Evolutionary conservation across 179 eudicot species (phyloP), one percentile per base, ranked within the genome.

Genomic region (Beta macrorhiza): DNA sequence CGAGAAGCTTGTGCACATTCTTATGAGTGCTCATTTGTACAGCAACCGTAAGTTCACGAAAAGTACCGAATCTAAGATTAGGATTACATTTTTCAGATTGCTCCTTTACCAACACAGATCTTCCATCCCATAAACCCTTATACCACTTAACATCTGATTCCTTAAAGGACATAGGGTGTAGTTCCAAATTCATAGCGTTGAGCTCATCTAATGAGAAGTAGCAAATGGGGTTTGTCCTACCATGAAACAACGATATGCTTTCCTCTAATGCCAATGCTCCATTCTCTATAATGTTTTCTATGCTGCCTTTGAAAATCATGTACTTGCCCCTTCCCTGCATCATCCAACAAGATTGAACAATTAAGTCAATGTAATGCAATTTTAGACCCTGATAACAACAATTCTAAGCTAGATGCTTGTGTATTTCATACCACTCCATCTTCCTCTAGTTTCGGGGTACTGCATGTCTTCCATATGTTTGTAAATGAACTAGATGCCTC

Each of bases 111-210:
- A 74, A 55, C 25, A 74, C 63, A 29, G 8, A 56, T 2, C 42
- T 55, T 29, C 64, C 77, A 16, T 74, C 77, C 77, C 77, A 74
- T 13, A 74, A 74, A 53, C 77, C 77, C 55, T 56, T 74, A 45
- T 55, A 74, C 77, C 77, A 74, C 12, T 55, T 55, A 9, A 72
- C 75, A 65, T 65, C 69, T 12, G 15, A 4, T 65, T 65, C 69
- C 19, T 29, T 65, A 32, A 25, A 65, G 45, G 17, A 65, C 45
- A 65, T 65, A 5, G 19, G 0, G 14, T 67, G 77, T 55, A 22
- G 14, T 74, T 74, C 64, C 58, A 74, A 15, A 56, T 56, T 74
- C 77, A 74, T 29, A 17, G 49, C 0, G 51, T 74, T 74, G 63
- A 74, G 63, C 77, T 74, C 77, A 29, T 55, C 64, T 25, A 74